phyloP scores from a whole-genome alignment of 768 basidiomycete genomes.

The Boletus barrowsii region DNA sequence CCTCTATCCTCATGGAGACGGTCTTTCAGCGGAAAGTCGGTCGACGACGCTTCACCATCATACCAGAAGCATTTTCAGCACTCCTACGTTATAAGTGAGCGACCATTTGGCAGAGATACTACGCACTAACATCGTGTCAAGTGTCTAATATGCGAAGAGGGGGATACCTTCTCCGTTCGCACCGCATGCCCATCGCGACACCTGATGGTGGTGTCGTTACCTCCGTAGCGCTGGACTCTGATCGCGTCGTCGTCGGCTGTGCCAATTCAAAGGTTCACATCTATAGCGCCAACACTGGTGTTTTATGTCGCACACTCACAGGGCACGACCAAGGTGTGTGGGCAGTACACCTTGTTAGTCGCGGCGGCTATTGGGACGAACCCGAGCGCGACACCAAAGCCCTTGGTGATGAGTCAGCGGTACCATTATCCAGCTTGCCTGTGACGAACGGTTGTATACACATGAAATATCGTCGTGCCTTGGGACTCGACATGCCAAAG shows the following conservation, averaged over 20 bases:
- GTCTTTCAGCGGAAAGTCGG: constrained; percentile 3
- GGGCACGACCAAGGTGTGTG: constrained; percentile 93
- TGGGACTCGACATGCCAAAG: constrained; percentile 42
- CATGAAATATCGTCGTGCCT: constrained; percentile 42
- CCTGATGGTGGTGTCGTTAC: constrained; percentile 72
- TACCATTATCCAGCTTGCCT: background rate
- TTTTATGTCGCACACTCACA: constrained; percentile 68
- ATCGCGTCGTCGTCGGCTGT: constrained; percentile 87
- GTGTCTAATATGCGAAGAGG: constrained; percentile 81
- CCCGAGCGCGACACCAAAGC: constrained; percentile 6
- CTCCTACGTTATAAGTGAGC: constrained; percentile 68
- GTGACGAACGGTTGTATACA: constrained; percentile 26
- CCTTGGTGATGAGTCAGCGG: constrained; percentile 4
- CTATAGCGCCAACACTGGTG: constrained; percentile 77
- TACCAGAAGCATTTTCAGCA: constrained; percentile 70
- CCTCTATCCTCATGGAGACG: constrained; percentile 26
- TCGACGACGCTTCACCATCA: constrained; percentile 30
- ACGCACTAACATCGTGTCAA: constrained; percentile 27
- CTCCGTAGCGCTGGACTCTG: constrained; percentile 75
- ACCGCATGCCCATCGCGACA: constrained; percentile 45
- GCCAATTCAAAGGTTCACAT: constrained; percentile 83
- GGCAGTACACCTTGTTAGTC: constrained; percentile 78
- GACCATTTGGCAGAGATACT: background rate
- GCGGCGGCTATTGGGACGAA: constrained; percentile 49
- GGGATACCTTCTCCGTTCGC: constrained; percentile 65